phyloP scores from a whole-genome alignment of 2,329 filamentous ascomycete genomes.

The Neurospora sp. region DNA sequence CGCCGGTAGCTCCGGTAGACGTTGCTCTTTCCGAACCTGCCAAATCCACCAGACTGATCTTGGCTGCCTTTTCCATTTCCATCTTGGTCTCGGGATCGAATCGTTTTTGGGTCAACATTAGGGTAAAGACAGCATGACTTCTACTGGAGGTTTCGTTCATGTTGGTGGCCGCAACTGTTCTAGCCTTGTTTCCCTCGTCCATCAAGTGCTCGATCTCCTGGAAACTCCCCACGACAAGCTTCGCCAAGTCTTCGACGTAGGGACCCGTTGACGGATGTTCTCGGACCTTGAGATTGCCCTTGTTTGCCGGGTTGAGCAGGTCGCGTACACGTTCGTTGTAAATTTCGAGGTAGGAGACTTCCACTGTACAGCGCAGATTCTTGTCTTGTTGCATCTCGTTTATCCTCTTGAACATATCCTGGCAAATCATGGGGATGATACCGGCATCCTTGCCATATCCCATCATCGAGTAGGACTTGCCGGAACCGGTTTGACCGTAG shows the following conservation, averaged over 20 bases:
- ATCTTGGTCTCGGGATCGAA: constrained; percentile 88
- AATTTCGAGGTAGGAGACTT: constrained; percentile 97
- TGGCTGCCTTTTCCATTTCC: constrained; percentile 95
- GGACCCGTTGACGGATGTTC: constrained; percentile 96
- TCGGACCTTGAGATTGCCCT: constrained; percentile 92
- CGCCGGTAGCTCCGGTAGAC: constrained; percentile 94
- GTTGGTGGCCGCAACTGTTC: constrained; percentile 96
- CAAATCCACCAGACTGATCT: constrained; percentile 95
- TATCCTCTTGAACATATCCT: constrained; percentile 94
- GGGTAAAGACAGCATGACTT: constrained; percentile 95
- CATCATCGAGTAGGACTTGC: constrained; percentile 99
- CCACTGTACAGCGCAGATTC: constrained; percentile 78
- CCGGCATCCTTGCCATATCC: constrained; percentile 92
- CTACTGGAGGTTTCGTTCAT: constrained; percentile 99
- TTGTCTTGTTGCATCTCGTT: constrained; percentile 58
- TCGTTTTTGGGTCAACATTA: constrained; percentile 90
- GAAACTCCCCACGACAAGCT: constrained; percentile 87
- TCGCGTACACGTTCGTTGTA: constrained; percentile 98
- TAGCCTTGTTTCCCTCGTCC: constrained; percentile 98
- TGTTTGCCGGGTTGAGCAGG: constrained; percentile 86
- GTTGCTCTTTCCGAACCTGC: constrained; percentile 94
- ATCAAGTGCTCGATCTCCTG: constrained; percentile 94
- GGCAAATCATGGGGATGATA: constrained; percentile 93
- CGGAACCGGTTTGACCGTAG: constrained; percentile 95
- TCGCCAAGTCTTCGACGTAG: constrained; percentile 95